Base-by-base conservation (phyloP, 352 stramenopile species). In the Pythium dissotocum region DNA sequence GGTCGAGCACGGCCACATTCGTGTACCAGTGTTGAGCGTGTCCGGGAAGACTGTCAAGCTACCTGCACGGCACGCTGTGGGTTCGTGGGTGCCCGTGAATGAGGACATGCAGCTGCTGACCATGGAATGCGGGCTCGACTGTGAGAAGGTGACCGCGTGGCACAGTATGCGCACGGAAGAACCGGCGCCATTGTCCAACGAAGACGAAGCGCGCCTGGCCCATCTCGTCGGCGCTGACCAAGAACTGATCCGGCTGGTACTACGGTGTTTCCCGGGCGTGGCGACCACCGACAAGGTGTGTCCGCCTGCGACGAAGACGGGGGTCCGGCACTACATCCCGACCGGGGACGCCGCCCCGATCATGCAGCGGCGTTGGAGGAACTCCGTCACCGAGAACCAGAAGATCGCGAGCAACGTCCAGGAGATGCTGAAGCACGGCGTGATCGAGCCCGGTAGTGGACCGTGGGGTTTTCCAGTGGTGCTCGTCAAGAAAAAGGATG, bases 401-500 rank as follows among this genome's bases (percentile, higher is more conserved):
- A 26, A 67, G 18, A 71, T 69, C 1, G 57, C 63, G 5, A 53
- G 57, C 1, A 9, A 73, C 8, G 30, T 69, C 6, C 26, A 64
- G 3, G 36, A 59, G 0, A 77, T 72, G 67, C 38, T 70, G 0
- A 12, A 54, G 0, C 51, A 68, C 7, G 71, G 63, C 0, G 53
- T 77, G 2, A 65, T 72, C 2, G 66, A 77, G 32, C 56, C 65
- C 26, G 53, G 51, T 0, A 61, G 49, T 5, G 66, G 63, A 0
- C 56, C 63, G 1, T 74, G 71, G 67, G 58, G 63, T 0, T 73
- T 75, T 44, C 66, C 61, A 0, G 67, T 74, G 0, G 71, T 78
- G 18, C 33, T 75, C 0, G 67, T 75, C 1, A 65, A 61, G 44
- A 78, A 75, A 54, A 78, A 78, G 61, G 61, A 69, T 24, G 64